Percentiles rank a stretch among this genome's conserved stretches.
Evolutionary conservation across 2,329 filamentous ascomycete genomes (phyloP).

Genomic region (Elsinoe necatrix): DNA sequence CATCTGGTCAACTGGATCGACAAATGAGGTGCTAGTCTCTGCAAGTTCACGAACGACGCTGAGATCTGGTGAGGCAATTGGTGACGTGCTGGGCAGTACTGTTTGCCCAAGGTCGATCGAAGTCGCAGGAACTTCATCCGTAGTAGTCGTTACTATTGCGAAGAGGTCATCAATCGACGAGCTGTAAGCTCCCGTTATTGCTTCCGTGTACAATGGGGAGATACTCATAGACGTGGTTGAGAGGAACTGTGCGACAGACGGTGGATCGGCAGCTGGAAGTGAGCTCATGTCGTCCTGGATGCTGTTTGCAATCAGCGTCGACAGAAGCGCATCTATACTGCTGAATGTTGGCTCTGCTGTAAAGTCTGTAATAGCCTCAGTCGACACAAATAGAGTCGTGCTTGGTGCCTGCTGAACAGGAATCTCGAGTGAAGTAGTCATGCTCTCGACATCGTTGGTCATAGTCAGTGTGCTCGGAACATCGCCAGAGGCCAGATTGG

Average conservation of each 20-base stretch:
- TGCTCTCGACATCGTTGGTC: not conserved
- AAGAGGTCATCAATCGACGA: not conserved
- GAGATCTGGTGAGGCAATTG: not conserved
- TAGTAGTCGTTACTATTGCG: not conserved
- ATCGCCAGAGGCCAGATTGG: too few relatives aligned
- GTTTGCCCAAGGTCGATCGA: not conserved
- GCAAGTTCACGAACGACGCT: not conserved
- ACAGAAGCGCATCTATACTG: not conserved
- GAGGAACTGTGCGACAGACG: not conserved
- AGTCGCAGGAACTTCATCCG: not conserved
- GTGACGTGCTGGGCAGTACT: not conserved
- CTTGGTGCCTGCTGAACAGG: not conserved
- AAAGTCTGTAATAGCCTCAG: not conserved
- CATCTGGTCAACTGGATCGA: not conserved
- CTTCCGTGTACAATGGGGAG: not conserved
- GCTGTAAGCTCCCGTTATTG: not conserved
- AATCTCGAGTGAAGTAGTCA: not conserved
- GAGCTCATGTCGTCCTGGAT: not conserved
- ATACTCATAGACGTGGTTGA: not conserved
- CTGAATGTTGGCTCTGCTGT: not conserved
- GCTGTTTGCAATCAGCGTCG: not conserved
- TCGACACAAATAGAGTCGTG: not conserved
- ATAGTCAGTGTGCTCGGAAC: not conserved
- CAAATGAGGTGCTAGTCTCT: not conserved
- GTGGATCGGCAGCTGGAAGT: not conserved